phyloP scores from a whole-genome alignment of 164 flowering plant genomes.

The Liriodendron chinense region DNA sequence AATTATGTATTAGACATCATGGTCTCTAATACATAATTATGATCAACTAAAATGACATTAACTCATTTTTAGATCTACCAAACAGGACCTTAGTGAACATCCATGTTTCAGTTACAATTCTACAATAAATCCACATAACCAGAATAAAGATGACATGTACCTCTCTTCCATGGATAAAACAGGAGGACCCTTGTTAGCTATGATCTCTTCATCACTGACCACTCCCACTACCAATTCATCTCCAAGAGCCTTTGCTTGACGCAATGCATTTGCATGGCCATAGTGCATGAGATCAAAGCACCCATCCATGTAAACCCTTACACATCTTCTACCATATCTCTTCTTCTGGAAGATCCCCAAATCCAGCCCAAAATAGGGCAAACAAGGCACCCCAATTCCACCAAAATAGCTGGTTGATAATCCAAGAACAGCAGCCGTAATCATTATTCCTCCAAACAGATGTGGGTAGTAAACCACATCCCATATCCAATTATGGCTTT shows the following conservation, averaged over 20 bases:
- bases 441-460: slow-evolving; percentile 76
- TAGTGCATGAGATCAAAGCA: slow-evolving; percentile 95
- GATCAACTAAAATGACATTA: too few relatives aligned
- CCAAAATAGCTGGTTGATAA: slow-evolving; percentile 71
- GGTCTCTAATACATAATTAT: too few relatives aligned
- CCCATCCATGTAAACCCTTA: slow-evolving; percentile 91
- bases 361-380: slow-evolving; percentile 55
- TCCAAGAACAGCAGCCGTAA: slow-evolving; percentile 75
- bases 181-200: slow-evolving; percentile 85
- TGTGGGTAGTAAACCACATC: slow-evolving; percentile 64
- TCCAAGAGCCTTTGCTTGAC: slow-evolving; percentile 88
- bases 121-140: not conserved
- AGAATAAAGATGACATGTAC: slow-evolving; percentile 24
- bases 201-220: slow-evolving; percentile 82
- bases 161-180: slow-evolving; percentile 86
- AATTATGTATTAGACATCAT: too few relatives aligned
- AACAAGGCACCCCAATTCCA: slow-evolving; percentile 46
- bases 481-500: slow-evolving; percentile 67
- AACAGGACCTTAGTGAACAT: not conserved
- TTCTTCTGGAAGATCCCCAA: slow-evolving; percentile 56
- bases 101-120: not conserved
- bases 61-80: too few relatives aligned
- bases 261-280: slow-evolving; percentile 86
- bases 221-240: slow-evolving; percentile 87
- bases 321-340: slow-evolving; percentile 47